Evolutionary conservation across 2,329 filamentous ascomycete genomes (phyloP).

Genomic region (Aspergillus sergii): DNA sequence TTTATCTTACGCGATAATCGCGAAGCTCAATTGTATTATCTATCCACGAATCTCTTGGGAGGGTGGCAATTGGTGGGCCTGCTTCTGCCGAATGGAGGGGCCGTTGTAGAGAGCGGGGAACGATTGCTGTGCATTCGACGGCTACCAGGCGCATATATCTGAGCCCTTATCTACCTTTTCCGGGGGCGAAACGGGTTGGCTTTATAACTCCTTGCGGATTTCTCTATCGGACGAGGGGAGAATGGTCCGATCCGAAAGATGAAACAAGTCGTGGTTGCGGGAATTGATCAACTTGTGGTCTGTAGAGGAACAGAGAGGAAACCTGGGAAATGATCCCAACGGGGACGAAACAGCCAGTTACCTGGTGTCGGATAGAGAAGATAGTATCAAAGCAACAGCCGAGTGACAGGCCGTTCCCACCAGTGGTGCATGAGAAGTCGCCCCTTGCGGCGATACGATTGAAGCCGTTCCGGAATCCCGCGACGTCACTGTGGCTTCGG

Average conservation of each 20-base stretch:
- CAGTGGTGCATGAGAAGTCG: background rate
- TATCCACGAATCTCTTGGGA: background rate
- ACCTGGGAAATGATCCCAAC: background rate
- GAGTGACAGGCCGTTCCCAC: background rate
- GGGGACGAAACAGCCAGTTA: background rate
- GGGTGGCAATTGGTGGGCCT: background rate
- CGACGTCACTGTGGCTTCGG: conserved; percentile 12
- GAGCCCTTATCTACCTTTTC: background rate
- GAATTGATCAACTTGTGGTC: background rate
- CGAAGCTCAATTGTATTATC: background rate
- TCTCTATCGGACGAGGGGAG: background rate
- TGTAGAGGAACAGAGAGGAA: background rate
- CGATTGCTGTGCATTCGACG: background rate
- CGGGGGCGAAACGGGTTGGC: background rate
- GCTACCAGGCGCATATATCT: background rate
- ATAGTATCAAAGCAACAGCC: background rate
- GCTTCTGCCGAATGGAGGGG: background rate
- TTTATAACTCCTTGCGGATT: background rate
- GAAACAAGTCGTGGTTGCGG: background rate
- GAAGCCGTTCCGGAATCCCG: background rate
- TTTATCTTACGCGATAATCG: background rate
- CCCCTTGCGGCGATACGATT: conserved; percentile 8
- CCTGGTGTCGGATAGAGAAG: background rate
- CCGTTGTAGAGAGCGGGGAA: background rate
- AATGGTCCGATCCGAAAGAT: background rate